These are phyloP conservation scores for Fomitopsis pinicola DNA, from an alignment of 1,284 basidiomycete genomes.

Conservation along the genomic window DNA sequence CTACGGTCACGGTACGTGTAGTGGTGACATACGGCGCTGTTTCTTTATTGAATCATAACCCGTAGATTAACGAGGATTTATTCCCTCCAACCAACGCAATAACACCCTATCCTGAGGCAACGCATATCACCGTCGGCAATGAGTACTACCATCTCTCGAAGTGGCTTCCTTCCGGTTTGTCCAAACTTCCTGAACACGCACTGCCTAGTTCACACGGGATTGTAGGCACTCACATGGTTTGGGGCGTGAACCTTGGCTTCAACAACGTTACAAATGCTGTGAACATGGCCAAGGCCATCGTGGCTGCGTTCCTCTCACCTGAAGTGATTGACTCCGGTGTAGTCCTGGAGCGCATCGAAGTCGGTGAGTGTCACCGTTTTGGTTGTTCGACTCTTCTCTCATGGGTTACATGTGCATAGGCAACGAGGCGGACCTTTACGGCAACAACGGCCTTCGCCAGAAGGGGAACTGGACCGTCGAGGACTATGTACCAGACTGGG, in stretches of 20 bases:
- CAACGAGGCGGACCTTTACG: conserved; percentile 63
- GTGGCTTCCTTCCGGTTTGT: conserved; percentile 40
- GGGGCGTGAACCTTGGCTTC: conserved; percentile 61
- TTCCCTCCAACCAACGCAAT: conserved; percentile 44
- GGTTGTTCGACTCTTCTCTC: not conserved
- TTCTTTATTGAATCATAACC: not conserved
- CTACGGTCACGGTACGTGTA: conserved; percentile 37
- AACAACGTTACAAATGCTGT: conserved; percentile 54
- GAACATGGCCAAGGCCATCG: conserved; percentile 51
- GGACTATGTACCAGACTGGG: conserved; percentile 53
- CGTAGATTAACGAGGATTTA: conserved; percentile 14
- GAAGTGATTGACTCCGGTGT: conserved; percentile 41
- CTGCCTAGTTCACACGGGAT: not conserved
- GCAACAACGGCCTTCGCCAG: conserved; percentile 41
- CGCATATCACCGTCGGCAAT: conserved; percentile 50
- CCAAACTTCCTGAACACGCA: not conserved
- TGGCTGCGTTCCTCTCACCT: conserved; percentile 44
- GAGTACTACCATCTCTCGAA: conserved; percentile 50
- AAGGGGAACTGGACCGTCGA: conserved; percentile 38
- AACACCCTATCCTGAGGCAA: conserved; percentile 61
- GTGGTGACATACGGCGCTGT: not conserved
- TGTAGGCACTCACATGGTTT: conserved; percentile 51
- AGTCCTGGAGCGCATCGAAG: conserved; percentile 17
- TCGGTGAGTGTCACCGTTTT: conserved; percentile 7
- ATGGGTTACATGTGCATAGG: conserved; percentile 15